Base-by-base conservation (phyloP, 768 basidiomycete species). In the Coprinellus micaceus region DNA sequence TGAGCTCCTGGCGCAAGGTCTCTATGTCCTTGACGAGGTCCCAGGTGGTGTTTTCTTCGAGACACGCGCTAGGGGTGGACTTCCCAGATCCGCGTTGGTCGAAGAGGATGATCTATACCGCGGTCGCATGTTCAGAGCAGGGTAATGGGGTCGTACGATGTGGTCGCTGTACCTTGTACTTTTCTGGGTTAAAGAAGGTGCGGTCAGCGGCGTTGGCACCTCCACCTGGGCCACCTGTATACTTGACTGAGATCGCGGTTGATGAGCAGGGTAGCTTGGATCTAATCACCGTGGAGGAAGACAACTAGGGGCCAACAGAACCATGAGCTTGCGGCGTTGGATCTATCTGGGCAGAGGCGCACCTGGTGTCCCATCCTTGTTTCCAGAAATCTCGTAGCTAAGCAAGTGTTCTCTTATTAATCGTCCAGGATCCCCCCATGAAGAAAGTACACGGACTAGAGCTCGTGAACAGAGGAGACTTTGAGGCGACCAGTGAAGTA, bases 31-130 rank as follows among this genome's bases (percentile, higher is more conserved):
- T 88, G 24, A 98, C 92, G 40, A 96, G 83, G 66, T 93, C 88
- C 91, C 91, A 94, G 4, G 94, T 97, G 2, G 93, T 97, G 70
- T 98, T 98, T 50, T 94, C 87, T 61, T 90, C 86, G 1, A 87
- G 70, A 29, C 70, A 87, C 7, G 94, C 93, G 54, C 67, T 80
- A 84, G 94, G 94, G 0, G 79, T 90, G 17, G 90, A 92, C 63
- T 91, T 88, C 19, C 95, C 95, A 15, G 89, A 69, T 15, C 95
- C 95, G 58, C 95, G 79, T 70, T 98, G 95, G 71, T 97, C 94
- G 61, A 94, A 84, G 22, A 96, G 79, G 58, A 96, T 71, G 64
- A 95, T 91, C 88, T 91, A 52, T 22, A 56, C 59, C 28, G 3
- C 22, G 10, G 17, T 24, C 24, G 13, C n/a, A 53, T 26, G 41